Percentiles rank a stretch among this genome's conserved stretches.
phyloP scores from a whole-genome alignment of 2,329 filamentous ascomycete genomes.

The Aotearoamyces nothofagi region DNA sequence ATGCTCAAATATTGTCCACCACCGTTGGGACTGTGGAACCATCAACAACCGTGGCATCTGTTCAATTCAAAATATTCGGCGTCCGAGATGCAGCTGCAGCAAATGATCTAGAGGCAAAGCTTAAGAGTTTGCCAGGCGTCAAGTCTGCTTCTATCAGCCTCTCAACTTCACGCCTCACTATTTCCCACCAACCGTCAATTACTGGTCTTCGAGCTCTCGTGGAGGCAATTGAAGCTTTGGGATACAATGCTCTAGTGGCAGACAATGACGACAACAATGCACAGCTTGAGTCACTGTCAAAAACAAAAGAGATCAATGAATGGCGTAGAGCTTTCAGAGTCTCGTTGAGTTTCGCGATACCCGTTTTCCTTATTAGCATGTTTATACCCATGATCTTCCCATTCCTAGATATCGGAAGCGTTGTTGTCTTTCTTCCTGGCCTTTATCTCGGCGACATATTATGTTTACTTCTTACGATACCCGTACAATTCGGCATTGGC shows the following conservation, averaged over 20 bases:
- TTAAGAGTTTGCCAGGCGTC: slow-evolving; percentile 55
- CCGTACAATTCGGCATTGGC: slow-evolving; percentile 92
- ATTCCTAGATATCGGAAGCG: slow-evolving; percentile 58
- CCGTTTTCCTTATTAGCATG: slow-evolving; percentile 90
- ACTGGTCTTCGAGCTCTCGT: slow-evolving; percentile 74
- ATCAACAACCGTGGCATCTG: slow-evolving; percentile 38
- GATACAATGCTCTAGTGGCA: slow-evolving; percentile 78
- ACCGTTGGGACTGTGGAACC: slow-evolving; percentile 41
- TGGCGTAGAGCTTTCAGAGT: slow-evolving; percentile 73
- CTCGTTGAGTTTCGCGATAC: slow-evolving; percentile 69
- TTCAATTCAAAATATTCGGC: slow-evolving; percentile 78
- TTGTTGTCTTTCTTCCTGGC: slow-evolving; percentile 50
- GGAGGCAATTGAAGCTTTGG: slow-evolving; percentile 63
- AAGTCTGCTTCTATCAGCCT: slow-evolving; percentile 60
- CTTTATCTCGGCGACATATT: slow-evolving; percentile 80
- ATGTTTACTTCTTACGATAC: slow-evolving; percentile 72
- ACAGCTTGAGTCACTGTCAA: slow-evolving; percentile 87
- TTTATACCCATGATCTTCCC: slow-evolving; percentile 75
- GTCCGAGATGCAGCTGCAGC: slow-evolving; percentile 58
- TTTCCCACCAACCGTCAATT: slow-evolving; percentile 56
- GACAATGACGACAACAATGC: slow-evolving; percentile 94
- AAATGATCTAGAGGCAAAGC: slow-evolving; percentile 49
- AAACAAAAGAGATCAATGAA: slow-evolving; percentile 90
- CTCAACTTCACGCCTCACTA: slow-evolving; percentile 54
- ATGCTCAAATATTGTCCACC: slow-evolving; percentile 68